Conservation (phyloP, 2,329 filamentous ascomycete species). For the Chaetomium sp. region DNA sequence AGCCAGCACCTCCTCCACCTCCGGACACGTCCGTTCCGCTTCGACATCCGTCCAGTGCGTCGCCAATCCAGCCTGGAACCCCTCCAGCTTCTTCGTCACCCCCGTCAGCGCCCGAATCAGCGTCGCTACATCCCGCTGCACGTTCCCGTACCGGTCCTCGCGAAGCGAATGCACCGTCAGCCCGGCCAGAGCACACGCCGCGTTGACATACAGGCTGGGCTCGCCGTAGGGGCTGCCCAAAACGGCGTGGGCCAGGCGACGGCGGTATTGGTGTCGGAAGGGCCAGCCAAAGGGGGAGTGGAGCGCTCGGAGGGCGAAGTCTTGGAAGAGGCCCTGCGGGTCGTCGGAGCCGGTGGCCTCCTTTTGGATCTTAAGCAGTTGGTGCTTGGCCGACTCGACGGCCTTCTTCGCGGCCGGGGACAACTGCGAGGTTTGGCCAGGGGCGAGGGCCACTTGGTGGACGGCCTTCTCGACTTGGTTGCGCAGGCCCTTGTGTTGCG, state of each 20-base stretch:
- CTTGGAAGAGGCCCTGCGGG: slow-evolving; percentile 41
- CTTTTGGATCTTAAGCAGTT: slow-evolving; percentile 48
- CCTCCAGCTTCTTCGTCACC: slow-evolving; percentile 63
- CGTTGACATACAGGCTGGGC: slow-evolving; percentile 61
- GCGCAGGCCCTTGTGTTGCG: slow-evolving; percentile 32
- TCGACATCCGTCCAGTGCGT: slow-evolving; percentile 75
- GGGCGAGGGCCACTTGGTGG: slow-evolving; percentile 38
- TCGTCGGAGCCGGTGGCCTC: slow-evolving; percentile 46
- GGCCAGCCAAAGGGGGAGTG: slow-evolving; percentile 54
- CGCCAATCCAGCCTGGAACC: slow-evolving; percentile 52
- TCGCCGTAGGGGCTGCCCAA: slow-evolving; percentile 69
- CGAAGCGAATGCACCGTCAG: slow-evolving; percentile 66
- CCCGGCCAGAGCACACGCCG: slow-evolving; percentile 60
- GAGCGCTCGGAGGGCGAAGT: slow-evolving; percentile 41
- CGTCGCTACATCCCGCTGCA: slow-evolving; percentile 70
- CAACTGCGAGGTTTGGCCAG: slow-evolving; percentile 44
- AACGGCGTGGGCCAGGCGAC: slow-evolving; percentile 59
- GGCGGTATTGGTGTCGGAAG: slow-evolving; percentile 64
- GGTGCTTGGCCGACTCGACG: slow-evolving; percentile 41
- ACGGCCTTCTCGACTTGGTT: slow-evolving; percentile 42
- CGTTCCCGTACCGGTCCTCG: slow-evolving; percentile 80
- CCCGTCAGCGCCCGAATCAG: slow-evolving; percentile 68
- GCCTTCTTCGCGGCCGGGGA: slow-evolving; percentile 47
- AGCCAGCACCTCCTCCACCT: slow-evolving; percentile 64
- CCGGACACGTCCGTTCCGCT: slow-evolving; percentile 47